Evolutionary conservation across 1,284 basidiomycete genomes (phyloP).

Genomic region (Ceratobasidium sp.): DNA sequence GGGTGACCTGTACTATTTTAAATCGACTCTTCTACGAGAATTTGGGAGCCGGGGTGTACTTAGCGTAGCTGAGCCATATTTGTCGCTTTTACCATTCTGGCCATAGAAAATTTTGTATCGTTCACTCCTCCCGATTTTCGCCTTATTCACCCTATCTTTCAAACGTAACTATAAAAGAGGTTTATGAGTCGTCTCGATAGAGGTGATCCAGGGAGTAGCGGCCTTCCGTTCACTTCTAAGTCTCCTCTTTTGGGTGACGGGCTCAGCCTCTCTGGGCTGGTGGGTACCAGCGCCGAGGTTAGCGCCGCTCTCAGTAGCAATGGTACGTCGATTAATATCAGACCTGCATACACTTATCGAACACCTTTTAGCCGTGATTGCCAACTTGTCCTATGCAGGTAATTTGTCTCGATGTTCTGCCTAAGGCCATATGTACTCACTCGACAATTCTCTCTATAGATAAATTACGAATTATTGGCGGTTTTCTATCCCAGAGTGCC

Average conservation of each 20-base stretch:
- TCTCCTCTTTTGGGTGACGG: slow-evolving; percentile 30
- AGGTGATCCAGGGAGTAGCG: slow-evolving; percentile 34
- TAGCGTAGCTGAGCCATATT: neutral
- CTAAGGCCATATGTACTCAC: neutral
- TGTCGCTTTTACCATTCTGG: neutral
- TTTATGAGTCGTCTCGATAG: slow-evolving; percentile 38
- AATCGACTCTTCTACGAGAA: neutral
- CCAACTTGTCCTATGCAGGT: slow-evolving; percentile 22
- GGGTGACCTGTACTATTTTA: no score
- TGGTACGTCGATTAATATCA: neutral
- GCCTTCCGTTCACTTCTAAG: slow-evolving; percentile 20
- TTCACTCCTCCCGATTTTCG: neutral
- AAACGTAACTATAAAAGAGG: neutral
- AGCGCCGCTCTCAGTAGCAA: neutral
- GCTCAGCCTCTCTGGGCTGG: neutral
- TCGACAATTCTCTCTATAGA: neutral
- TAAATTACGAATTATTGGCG: slow-evolving; percentile 34
- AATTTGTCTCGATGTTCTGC: neutral
- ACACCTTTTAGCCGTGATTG: slow-evolving; percentile 19
- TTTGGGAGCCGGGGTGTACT: no score
- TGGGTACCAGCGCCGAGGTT: neutral
- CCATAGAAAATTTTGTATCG: neutral
- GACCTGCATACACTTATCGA: neutral
- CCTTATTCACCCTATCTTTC: neutral
- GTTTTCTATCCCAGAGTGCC: neutral